Percentiles rank a stretch among this genome's conserved stretches.
Conservation (phyloP, 805 yeast genomes). For the Nadsonia fulvescens region DNA sequence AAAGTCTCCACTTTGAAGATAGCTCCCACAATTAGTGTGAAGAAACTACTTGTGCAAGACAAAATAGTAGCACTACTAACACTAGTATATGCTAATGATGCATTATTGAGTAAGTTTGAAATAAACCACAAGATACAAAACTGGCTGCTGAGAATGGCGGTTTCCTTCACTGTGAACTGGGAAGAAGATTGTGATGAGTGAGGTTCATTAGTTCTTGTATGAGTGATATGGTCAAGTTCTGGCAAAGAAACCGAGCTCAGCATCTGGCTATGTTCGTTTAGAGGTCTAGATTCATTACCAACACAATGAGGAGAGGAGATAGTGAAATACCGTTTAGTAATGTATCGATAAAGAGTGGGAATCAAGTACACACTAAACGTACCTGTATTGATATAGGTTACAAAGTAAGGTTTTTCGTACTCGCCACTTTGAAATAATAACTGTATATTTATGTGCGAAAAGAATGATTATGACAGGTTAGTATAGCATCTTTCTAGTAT, state of each 20-base stretch:
- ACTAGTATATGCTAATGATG: constrained; percentile 71
- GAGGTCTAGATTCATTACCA: no score
- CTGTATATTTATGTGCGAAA: no score
- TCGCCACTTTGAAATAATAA: constrained; percentile 44
- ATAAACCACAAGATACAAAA: constrained; percentile 80
- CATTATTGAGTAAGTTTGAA: constrained; percentile 79
- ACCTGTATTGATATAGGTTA: constrained; percentile 82
- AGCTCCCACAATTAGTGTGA: constrained; percentile 72
- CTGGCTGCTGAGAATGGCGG: constrained; percentile 56
- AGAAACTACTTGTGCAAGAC: constrained; percentile 83
- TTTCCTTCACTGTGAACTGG: constrained; percentile 34
- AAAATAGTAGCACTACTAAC: constrained; percentile 90
- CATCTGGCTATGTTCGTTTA: no score
- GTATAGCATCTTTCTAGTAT: no score
- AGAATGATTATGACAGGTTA: no score
- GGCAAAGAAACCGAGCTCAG: no score
- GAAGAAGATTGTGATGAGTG: no score
- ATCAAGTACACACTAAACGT: constrained; percentile 58
- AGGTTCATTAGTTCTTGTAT: no score
- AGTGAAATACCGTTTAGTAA: no score
- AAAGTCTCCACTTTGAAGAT: constrained; percentile 53
- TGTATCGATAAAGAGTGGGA: constrained; percentile 12
- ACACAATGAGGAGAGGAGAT: no score
- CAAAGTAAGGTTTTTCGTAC: constrained; percentile 78
- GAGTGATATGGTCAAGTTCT: no score